Evolutionary conservation across 129 eudicot species (phyloP).

Genomic region (Arctium minus): DNA sequence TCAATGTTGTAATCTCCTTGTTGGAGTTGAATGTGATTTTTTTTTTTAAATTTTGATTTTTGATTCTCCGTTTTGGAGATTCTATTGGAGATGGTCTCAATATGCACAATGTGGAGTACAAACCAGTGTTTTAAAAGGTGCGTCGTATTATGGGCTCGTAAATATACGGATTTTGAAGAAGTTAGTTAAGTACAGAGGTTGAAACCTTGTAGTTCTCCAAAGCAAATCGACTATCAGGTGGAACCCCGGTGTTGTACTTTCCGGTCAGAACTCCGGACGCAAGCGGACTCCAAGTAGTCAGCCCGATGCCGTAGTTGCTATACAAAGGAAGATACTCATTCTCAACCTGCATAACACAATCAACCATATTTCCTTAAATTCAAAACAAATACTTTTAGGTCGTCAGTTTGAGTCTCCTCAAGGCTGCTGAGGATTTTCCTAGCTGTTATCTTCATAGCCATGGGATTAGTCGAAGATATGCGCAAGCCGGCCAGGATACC

Average conservation of each 20-base stretch:
- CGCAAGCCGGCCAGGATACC: no score
- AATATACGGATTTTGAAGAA: background rate
- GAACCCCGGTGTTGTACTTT: slow-evolving; percentile 68
- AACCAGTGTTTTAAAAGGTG: background rate
- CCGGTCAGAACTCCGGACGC: slow-evolving; percentile 96
- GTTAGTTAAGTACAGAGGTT: background rate
- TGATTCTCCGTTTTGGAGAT: background rate
- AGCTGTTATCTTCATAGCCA: background rate
- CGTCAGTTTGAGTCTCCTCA: background rate
- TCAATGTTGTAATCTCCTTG: background rate
- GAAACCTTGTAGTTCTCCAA: slow-evolving; percentile 87
- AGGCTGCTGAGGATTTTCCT: background rate
- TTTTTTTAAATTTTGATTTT: background rate
- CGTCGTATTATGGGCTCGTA: background rate
- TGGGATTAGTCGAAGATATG: background rate
- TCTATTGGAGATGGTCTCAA: no score
- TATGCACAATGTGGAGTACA: background rate
- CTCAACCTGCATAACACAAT: slow-evolving; percentile 66
- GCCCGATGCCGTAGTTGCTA: slow-evolving; percentile 77
- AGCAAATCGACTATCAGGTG: slow-evolving; percentile 82
- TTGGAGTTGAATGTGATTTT: background rate
- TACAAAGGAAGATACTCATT: slow-evolving; percentile 75
- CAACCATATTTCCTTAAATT: background rate
- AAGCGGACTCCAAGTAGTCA: slow-evolving; percentile 98
- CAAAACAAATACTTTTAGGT: background rate